phyloP scores from a whole-genome alignment of 345 rosid species.

The Eucalyptus sp. region DNA sequence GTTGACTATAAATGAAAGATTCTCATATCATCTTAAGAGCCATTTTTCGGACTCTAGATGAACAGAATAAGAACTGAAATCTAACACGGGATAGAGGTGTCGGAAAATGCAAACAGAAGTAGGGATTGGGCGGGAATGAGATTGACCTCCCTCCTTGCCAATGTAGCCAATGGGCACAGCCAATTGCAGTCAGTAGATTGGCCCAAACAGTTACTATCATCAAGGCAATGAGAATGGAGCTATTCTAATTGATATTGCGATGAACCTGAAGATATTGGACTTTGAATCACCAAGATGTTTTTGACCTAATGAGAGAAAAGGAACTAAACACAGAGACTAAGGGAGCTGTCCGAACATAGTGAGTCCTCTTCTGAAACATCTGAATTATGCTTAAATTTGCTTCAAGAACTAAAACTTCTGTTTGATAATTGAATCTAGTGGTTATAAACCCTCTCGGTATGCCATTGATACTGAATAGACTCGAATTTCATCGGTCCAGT shows the following conservation, averaged over 20 bases:
- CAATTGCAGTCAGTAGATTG: background rate
- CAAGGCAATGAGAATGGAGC: background rate
- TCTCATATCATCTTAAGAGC: background rate
- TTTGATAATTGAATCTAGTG: rapidly evolving
- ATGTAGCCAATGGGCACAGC: background rate
- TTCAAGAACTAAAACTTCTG: background rate
- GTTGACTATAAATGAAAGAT: background rate
- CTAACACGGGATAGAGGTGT: background rate
- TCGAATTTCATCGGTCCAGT: rapidly evolving
- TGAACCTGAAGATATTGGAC: background rate
- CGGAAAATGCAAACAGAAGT: background rate
- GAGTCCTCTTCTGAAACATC: background rate
- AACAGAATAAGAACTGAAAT: background rate
- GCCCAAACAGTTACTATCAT: background rate
- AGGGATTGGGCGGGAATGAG: background rate
- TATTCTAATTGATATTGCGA: slow-evolving; percentile 7
- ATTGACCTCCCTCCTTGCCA: background rate
- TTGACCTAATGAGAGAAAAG: background rate
- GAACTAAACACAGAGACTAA: background rate
- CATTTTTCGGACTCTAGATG: background rate
- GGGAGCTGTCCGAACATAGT: background rate
- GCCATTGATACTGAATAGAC: too few species aligned
- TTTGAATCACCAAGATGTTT: background rate
- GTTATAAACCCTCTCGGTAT: too few species aligned
- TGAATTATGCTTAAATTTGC: background rate